Conservation (phyloP, 208 protist genomes). For the Tritrichomonas musculus region DNA sequence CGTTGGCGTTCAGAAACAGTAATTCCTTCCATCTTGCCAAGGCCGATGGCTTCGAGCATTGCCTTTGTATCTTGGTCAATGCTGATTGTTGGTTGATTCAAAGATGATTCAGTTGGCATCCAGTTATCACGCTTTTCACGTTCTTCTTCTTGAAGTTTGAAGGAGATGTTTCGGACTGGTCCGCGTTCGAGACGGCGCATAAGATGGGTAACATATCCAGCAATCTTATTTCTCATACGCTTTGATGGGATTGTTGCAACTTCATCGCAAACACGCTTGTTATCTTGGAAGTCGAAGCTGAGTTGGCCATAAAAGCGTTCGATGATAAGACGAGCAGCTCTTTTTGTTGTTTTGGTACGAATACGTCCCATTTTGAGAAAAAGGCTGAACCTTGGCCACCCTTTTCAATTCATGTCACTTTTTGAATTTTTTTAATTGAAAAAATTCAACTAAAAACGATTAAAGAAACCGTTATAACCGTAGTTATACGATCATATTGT, state of each 20-base stretch:
- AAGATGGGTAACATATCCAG: conserved; percentile 83
- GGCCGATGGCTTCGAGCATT: conserved; percentile 44
- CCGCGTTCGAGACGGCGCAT: conserved; percentile 62
- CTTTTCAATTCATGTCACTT: no score
- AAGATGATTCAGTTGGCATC: conserved; percentile 81
- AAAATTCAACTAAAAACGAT: no score
- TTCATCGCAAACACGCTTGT: conserved; percentile 89
- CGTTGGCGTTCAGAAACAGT: neutral
- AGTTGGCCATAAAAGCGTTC: conserved; percentile 99
- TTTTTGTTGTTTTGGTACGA: conserved; percentile 99
- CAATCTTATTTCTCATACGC: conserved; percentile 99
- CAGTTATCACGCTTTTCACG: conserved; percentile 98
- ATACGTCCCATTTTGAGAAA: conserved; percentile 79
- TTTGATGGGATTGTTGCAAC: conserved; percentile 96
- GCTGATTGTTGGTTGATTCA: conserved; percentile 47
- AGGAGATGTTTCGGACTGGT: conserved; percentile 97
- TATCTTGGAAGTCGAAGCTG: conserved; percentile 97
- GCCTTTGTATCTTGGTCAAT: conserved; percentile 48
- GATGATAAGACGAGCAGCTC: conserved; percentile 91
- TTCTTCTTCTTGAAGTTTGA: conserved; percentile 99
- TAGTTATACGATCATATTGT: no score
- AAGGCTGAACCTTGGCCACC: neutral
- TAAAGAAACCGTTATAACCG: no score
- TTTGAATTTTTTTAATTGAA: no score
- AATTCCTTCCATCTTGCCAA: conserved; percentile 38